Conservation (phyloP, 83 land plant genomes). For the Diphasiastrum complanatum region DNA sequence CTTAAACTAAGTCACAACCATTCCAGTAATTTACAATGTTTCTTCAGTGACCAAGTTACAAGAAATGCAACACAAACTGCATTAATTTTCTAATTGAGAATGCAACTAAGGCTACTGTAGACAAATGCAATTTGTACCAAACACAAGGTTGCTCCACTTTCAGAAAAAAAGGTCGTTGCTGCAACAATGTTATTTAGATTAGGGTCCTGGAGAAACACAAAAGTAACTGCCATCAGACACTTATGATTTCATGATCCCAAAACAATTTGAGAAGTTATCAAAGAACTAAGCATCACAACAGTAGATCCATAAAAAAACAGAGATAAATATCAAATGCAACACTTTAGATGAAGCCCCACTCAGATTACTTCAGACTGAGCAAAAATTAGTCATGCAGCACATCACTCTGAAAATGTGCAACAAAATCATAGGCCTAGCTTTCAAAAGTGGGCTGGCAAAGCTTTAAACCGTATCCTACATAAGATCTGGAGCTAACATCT, state of each 20-base stretch:
- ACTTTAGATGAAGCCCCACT: too few relatives aligned
- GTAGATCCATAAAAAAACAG: too few relatives aligned
- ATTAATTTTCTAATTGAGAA: neutral
- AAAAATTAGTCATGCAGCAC: too few relatives aligned
- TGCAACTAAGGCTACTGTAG: neutral
- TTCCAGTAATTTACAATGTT: too few relatives aligned
- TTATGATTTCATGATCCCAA: neutral
- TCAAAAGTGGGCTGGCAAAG: too few relatives aligned
- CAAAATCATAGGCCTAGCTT: too few relatives aligned
- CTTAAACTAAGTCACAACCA: neutral
- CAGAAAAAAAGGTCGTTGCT: constrained; percentile 71
- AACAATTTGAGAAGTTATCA: neutral
- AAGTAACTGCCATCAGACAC: neutral
- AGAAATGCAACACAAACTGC: neutral
- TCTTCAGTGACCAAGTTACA: neutral
- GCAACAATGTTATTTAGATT: constrained; percentile 91
- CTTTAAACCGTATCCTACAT: too few relatives aligned
- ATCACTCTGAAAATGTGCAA: too few relatives aligned
- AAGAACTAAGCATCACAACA: too few relatives aligned
- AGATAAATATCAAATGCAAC: too few relatives aligned
- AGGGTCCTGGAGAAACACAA: constrained; percentile 57
- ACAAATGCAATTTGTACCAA: constrained; percentile 49
- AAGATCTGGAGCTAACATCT: too few relatives aligned
- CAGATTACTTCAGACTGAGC: too few relatives aligned
- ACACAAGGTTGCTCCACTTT: constrained; percentile 69